A percentile compares a stretch with the other conserved stretches of the same genome.
Evolutionary conservation across 2,329 filamentous ascomycete species (phyloP).

Genomic region (Penicillium sp.): DNA sequence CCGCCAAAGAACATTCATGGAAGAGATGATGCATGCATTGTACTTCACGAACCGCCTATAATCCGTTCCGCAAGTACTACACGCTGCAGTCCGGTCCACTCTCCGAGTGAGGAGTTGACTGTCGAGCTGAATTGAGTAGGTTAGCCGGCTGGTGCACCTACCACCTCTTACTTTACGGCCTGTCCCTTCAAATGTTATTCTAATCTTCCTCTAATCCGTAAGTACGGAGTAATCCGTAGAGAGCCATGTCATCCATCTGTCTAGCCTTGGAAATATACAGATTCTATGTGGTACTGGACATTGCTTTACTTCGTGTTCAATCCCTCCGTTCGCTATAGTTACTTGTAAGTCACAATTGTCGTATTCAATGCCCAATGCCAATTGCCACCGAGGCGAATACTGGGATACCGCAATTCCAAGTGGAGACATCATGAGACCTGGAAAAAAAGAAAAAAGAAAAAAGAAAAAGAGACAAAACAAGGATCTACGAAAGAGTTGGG

Average conservation of each 20-base stretch:
- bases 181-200: too few relatives aligned
- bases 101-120: not conserved
- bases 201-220: too few relatives aligned
- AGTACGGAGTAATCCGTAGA: not conserved
- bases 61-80: not conserved
- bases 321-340: too few relatives aligned
- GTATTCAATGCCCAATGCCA: not conserved
- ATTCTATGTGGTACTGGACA: not conserved
- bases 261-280: not conserved
- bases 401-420: constrained; percentile 7
- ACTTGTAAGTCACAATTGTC: not conserved
- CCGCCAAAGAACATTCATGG: constrained; percentile 9
- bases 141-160: constrained; percentile 12
- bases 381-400: not conserved
- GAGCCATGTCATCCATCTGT: not conserved
- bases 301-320: not conserved
- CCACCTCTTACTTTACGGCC: constrained; percentile 8
- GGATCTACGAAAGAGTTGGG: constrained; percentile 4
- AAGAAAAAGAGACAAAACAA: not conserved
- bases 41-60: not conserved
- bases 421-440: constrained; percentile 28
- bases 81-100: constrained; percentile 2
- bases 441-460: constrained; percentile 19
- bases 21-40: not conserved
- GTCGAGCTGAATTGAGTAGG: constrained; percentile 3